Percentiles rank a stretch among this genome's conserved stretches.
Evolutionary conservation across 2,329 filamentous ascomycete species (phyloP).

Genomic region (Talaromyces sp.): DNA sequence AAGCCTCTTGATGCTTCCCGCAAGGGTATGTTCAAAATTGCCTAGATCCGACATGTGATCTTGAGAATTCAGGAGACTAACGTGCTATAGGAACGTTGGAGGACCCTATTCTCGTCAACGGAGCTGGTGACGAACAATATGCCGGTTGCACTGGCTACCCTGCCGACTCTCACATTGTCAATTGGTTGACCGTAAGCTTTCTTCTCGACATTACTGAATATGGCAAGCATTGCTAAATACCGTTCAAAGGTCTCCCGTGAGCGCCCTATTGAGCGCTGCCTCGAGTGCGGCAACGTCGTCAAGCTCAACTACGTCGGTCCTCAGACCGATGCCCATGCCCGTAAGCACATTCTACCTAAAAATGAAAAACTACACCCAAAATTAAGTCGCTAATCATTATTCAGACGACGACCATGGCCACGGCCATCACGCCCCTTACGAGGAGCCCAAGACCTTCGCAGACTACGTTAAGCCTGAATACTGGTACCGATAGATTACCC

Average conservation of each 20-base stretch:
- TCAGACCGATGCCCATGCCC: conserved; percentile 65
- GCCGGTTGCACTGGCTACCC: conserved; percentile 92
- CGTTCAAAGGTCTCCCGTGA: conserved; percentile 72
- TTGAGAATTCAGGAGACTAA: not conserved
- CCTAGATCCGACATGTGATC: no score
- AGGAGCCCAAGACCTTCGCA: conserved; percentile 93
- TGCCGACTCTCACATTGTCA: conserved; percentile 82
- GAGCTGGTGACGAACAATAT: conserved; percentile 93
- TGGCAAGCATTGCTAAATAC: not conserved
- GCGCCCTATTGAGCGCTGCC: conserved; percentile 90
- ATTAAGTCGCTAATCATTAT: no score
- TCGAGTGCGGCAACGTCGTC: conserved; percentile 92
- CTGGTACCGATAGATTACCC: conserved; percentile 59
- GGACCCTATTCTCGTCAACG: conserved; percentile 85
- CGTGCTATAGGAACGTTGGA: conserved; percentile 68
- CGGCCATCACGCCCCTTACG: conserved; percentile 51
- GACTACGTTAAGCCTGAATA: conserved; percentile 96
- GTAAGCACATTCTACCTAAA: conserved; percentile 28
- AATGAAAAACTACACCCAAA: no score
- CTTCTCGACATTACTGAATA: not conserved
- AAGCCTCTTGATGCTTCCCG: conserved; percentile 87
- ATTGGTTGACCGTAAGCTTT: conserved; percentile 78
- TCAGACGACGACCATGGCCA: conserved; percentile 28
- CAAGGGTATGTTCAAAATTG: conserved; percentile 58
- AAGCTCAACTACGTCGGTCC: conserved; percentile 97